Evolutionary conservation across 768 basidiomycete genomes (phyloP).

Genomic region (Termitomyces sp.): DNA sequence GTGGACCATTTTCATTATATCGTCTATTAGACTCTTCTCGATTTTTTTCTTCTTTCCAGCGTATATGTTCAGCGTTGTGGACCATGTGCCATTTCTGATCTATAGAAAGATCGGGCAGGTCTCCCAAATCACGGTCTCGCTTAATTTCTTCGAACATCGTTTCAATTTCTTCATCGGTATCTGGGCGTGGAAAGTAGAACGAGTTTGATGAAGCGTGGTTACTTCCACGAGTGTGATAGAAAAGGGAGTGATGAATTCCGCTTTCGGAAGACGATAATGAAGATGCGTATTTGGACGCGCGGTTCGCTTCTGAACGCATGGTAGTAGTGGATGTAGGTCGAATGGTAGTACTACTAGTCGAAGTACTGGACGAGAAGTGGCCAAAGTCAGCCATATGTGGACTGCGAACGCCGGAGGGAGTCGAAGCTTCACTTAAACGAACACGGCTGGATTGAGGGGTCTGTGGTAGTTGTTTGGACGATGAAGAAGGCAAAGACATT

Average conservation of each 20-base stretch:
- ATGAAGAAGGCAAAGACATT: conserved; percentile 35
- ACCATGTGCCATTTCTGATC: conserved; percentile 94
- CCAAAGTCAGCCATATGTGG: conserved; percentile 52
- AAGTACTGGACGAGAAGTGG: conserved; percentile 25
- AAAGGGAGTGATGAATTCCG: conserved; percentile 35
- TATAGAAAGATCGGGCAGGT: conserved; percentile 53
- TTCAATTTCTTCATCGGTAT: conserved; percentile 73
- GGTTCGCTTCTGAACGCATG: conserved; percentile 49
- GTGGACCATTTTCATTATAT: conserved; percentile 53
- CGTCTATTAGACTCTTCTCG: conserved; percentile 57
- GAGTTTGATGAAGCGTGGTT: conserved; percentile 34
- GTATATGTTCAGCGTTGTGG: conserved; percentile 71
- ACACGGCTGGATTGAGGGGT: conserved; percentile 33
- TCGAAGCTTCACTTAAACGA: conserved; percentile 54
- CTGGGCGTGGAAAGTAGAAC: conserved; percentile 75
- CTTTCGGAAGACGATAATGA: conserved; percentile 46
- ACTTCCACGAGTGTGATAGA: conserved; percentile 51
- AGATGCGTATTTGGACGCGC: conserved; percentile 57
- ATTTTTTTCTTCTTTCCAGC: conserved; percentile 69
- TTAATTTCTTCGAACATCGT: conserved; percentile 73
- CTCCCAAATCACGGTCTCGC: conserved; percentile 59
- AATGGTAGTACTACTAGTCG: conserved; percentile 26
- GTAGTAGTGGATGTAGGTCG: conserved; percentile 49
- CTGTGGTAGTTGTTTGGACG: conserved; percentile 21
- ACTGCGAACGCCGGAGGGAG: conserved; percentile 41